Conservation (phyloP, 768 basidiomycete species). For the Lactarius tabidus region DNA sequence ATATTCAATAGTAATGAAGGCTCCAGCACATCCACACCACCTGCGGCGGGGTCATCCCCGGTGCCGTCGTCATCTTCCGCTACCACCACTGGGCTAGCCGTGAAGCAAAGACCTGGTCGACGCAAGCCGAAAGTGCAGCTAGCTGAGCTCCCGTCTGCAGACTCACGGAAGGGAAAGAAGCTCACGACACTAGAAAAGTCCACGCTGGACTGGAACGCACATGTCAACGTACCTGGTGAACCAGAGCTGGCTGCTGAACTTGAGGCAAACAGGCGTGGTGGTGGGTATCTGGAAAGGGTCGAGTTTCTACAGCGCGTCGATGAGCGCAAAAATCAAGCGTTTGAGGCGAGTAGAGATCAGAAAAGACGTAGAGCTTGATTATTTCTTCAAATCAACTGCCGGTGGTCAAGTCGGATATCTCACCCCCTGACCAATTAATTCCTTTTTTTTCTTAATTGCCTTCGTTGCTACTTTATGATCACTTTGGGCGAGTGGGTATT, state of each 20-base stretch:
- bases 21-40: constrained; percentile 5
- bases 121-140: constrained; percentile 61
- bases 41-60: constrained; percentile 20
- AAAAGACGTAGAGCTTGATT: constrained; percentile 41
- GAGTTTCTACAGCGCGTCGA: constrained; percentile 78
- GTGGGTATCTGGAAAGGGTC: constrained; percentile 81
- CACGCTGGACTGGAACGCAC: constrained; percentile 78
- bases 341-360: constrained; percentile 52
- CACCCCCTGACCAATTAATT: neutral
- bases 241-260: constrained; percentile 60
- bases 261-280: constrained; percentile 66
- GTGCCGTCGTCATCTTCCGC: constrained; percentile 22
- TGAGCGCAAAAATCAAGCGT: constrained; percentile 59
- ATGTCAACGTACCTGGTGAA: constrained; percentile 44
- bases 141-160: constrained; percentile 46
- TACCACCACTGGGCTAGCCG: constrained; percentile 4
- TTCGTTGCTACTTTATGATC: neutral
- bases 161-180: constrained; percentile 60
- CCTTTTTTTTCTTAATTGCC: neutral
- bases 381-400: neutral
- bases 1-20: constrained; percentile 9
- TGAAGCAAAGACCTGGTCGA: constrained; percentile 52
- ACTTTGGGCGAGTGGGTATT: neutral
- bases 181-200: constrained; percentile 83
- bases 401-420: neutral